A percentile compares a stretch with the other conserved stretches of the same genome.
Evolutionary conservation across 2,329 filamentous ascomycete species (phyloP).

Genomic region (Fusarium subtropicale): DNA sequence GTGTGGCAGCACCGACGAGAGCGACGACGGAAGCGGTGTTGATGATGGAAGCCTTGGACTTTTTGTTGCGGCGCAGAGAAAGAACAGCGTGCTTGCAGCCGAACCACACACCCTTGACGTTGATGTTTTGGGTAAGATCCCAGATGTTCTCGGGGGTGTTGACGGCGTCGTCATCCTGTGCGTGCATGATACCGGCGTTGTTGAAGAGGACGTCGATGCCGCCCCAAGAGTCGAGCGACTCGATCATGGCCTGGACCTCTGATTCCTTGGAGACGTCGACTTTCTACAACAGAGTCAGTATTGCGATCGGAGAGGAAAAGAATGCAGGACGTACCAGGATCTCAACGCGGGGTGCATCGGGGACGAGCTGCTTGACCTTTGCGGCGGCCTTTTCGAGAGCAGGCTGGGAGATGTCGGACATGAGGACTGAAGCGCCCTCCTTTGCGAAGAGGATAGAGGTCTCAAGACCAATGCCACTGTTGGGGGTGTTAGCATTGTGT

Average conservation of each 20-base stretch:
- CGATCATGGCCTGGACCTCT: constrained; percentile 80
- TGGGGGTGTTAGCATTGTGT: constrained; percentile 8
- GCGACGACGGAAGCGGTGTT: constrained; percentile 93
- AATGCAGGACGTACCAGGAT: constrained; percentile 58
- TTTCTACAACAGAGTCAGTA: constrained; percentile 42
- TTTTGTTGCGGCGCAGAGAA: constrained; percentile 81
- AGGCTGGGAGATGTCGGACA: constrained; percentile 85
- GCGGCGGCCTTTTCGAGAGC: constrained; percentile 80
- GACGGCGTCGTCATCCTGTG: constrained; percentile 80
- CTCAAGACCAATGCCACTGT: constrained; percentile 91
- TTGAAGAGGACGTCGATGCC: constrained; percentile 95
- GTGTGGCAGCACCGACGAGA: constrained; percentile 85
- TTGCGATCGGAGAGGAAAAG: not conserved
- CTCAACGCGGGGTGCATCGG: constrained; percentile 71
- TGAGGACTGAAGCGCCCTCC: constrained; percentile 86
- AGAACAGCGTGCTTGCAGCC: constrained; percentile 92
- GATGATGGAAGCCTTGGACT: constrained; percentile 84
- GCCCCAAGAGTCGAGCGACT: constrained; percentile 83
- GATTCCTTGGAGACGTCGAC: constrained; percentile 88
- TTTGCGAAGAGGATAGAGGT: constrained; percentile 89
- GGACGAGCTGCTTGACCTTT: constrained; percentile 80
- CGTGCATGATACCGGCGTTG: constrained; percentile 98
- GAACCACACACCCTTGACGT: constrained; percentile 98
- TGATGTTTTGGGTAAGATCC: constrained; percentile 93
- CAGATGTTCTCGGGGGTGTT: constrained; percentile 90